These are phyloP conservation scores for Shiraia bambusicola DNA, from an alignment of 2,329 filamentous ascomycete genomes.

Conservation along the genomic window DNA sequence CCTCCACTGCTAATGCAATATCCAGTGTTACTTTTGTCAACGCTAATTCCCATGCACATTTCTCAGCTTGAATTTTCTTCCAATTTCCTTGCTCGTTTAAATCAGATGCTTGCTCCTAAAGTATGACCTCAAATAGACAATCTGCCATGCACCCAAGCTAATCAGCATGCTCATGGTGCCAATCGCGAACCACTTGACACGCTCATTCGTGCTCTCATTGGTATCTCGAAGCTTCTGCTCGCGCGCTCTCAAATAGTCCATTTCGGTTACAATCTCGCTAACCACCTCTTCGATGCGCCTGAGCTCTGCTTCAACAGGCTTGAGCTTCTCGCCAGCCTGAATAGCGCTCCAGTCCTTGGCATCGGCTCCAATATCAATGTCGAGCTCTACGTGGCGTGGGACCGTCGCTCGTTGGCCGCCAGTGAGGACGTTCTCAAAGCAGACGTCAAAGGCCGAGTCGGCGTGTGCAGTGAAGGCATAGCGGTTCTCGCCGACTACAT, in stretches of 20 bases:
- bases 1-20: too few species aligned
- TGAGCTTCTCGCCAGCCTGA: conserved; percentile 94
- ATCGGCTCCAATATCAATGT: conserved; percentile 94
- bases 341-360: conserved; percentile 98
- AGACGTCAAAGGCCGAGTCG: conserved; percentile 93
- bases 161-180: conserved; percentile 89
- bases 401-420: conserved; percentile 42
- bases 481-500: conserved; percentile 87
- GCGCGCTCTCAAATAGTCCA: conserved; percentile 88
- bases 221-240: conserved; percentile 97
- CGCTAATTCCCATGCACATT: background rate
- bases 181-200: conserved; percentile 98
- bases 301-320: conserved; percentile 93
- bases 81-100: conserved; percentile 26
- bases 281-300: conserved; percentile 90
- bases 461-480: conserved; percentile 92
- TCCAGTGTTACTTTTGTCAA: background rate
- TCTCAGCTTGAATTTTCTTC: background rate
- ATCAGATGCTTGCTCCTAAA: conserved; percentile 65
- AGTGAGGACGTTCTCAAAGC: conserved; percentile 83
- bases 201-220: conserved; percentile 98
- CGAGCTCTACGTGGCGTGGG: conserved; percentile 79
- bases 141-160: conserved; percentile 91
- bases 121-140: conserved; percentile 95
- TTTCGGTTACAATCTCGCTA: conserved; percentile 83